Evolutionary conservation across 805 yeast genomes (phyloP).

Genomic region (Wickerhamiella kurtzmanii): DNA sequence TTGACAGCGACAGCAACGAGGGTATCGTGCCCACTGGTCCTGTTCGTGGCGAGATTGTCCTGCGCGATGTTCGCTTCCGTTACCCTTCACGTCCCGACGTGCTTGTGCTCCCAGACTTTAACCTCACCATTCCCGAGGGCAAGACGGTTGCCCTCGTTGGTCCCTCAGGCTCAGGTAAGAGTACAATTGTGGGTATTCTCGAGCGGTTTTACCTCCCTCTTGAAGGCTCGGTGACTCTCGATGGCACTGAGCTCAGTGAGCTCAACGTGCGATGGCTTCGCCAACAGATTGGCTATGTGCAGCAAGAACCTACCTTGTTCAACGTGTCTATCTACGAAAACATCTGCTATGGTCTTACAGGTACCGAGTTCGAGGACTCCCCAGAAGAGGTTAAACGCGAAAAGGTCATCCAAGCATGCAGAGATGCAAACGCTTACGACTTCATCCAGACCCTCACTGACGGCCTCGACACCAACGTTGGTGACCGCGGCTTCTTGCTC

Average conservation of each 20-base stretch:
- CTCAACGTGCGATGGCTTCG: slow-evolving; percentile 67
- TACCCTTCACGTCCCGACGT: slow-evolving; percentile 69
- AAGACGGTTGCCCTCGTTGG: slow-evolving; percentile 90
- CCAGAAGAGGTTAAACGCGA: slow-evolving; percentile 27
- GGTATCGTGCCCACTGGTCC: slow-evolving; percentile 18
- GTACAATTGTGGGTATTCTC: slow-evolving; percentile 70
- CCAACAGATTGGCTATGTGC: slow-evolving; percentile 70
- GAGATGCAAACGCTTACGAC: slow-evolving; percentile 30
- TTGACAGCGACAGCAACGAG: slow-evolving; percentile 24
- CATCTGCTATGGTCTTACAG: slow-evolving; percentile 68
- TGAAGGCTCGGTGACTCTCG: slow-evolving; percentile 60
- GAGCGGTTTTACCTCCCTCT: slow-evolving; percentile 80
- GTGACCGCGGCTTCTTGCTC: slow-evolving; percentile 42
- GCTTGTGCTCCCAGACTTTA: slow-evolving; percentile 64
- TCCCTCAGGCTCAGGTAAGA: slow-evolving; percentile 91
- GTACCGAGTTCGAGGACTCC: slow-evolving; percentile 50
- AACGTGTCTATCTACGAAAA: slow-evolving; percentile 81
- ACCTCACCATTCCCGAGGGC: slow-evolving; percentile 75
- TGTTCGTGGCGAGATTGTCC: slow-evolving; percentile 51
- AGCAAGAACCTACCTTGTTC: slow-evolving; percentile 91
- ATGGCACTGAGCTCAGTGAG: slow-evolving; percentile 67
- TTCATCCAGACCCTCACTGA: slow-evolving; percentile 51
- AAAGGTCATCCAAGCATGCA: slow-evolving; percentile 27
- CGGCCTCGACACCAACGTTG: slow-evolving; percentile 64
- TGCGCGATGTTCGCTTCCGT: slow-evolving; percentile 79